These are phyloP conservation scores for Whalleya microplaca DNA, from an alignment of 2,329 filamentous ascomycete species.

Conservation along the genomic window DNA sequence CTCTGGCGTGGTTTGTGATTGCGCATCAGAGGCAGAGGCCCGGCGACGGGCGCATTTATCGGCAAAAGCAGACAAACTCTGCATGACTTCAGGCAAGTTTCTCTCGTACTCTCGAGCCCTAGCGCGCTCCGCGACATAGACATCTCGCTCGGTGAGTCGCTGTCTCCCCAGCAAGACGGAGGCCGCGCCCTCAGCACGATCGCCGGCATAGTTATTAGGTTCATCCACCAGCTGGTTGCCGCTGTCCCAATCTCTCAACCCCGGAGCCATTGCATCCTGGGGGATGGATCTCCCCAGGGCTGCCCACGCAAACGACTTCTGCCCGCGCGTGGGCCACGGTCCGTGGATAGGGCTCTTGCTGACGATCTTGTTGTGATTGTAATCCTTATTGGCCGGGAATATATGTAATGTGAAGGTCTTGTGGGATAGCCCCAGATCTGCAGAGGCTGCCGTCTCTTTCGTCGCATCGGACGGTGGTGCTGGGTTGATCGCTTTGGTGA, in stretches of 20 bases:
- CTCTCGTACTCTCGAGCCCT: constrained; percentile 20
- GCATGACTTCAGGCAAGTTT: constrained; percentile 33
- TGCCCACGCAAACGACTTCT: constrained; percentile 33
- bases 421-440: constrained; percentile 27
- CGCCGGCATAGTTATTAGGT: constrained; percentile 26
- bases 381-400: constrained; percentile 34
- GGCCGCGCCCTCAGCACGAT: constrained; percentile 30
- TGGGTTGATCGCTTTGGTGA: constrained; percentile 32
- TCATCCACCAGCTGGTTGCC: constrained; percentile 34
- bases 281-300: constrained; percentile 33
- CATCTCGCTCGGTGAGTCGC: constrained; percentile 16
- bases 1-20: background rate
- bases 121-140: constrained; percentile 31
- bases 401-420: constrained; percentile 36
- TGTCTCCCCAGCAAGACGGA: constrained; percentile 27
- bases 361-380: constrained; percentile 31
- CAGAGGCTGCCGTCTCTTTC: constrained; percentile 23
- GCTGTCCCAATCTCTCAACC: constrained; percentile 38
- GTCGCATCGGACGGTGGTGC: constrained; percentile 14
- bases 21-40: background rate
- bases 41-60: constrained; percentile 7
- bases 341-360: constrained; percentile 34
- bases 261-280: constrained; percentile 31
- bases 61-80: constrained; percentile 29
- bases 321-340: constrained; percentile 31